Evolutionary conservation across 75 land plant genomes (phyloP).

Genomic region (Ceratopteris richardii): DNA sequence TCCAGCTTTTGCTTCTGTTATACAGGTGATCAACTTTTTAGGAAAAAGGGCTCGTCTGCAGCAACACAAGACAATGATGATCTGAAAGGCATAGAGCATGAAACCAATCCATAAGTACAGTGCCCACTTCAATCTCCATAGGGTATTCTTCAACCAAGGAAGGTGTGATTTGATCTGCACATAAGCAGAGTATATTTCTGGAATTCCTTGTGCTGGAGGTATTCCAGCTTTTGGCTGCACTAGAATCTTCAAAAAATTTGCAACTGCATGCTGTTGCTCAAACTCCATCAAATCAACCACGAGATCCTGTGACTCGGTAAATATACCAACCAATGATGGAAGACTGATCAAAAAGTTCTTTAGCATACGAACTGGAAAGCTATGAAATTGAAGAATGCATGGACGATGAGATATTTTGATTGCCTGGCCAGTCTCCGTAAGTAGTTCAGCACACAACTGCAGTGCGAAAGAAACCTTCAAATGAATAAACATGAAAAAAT

Average conservation of each 20-base stretch:
- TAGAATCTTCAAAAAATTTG: constrained; percentile 36
- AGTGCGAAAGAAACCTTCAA: too few relatives aligned
- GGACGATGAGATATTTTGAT: constrained; percentile 57
- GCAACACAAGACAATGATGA: constrained; percentile 45
- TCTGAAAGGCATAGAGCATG: constrained; percentile 40
- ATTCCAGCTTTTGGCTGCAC: constrained; percentile 63
- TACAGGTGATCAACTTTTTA: not conserved
- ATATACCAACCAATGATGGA: constrained; percentile 56
- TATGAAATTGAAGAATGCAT: constrained; percentile 65
- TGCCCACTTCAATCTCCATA: constrained; percentile 71
- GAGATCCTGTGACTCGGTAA: constrained; percentile 50
- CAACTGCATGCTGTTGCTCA: constrained; percentile 31
- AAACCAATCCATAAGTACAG: constrained; percentile 59
- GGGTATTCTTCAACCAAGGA: constrained; percentile 55
- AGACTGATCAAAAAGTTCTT: constrained; percentile 42
- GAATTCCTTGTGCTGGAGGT: constrained; percentile 29
- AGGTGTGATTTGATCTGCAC: constrained; percentile 46
- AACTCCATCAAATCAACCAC: constrained; percentile 35
- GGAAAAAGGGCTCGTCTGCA: constrained; percentile 45
- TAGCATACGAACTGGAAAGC: constrained; percentile 49
- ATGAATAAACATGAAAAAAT: too few relatives aligned
- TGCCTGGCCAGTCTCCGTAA: constrained; percentile 31
- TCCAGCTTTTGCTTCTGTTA: too few relatives aligned
- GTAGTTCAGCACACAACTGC: constrained; percentile 65
- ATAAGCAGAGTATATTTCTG: constrained; percentile 66